These are phyloP conservation scores for Argentina anserina DNA, from an alignment of 306 rosid species.

Conservation along the genomic window DNA sequence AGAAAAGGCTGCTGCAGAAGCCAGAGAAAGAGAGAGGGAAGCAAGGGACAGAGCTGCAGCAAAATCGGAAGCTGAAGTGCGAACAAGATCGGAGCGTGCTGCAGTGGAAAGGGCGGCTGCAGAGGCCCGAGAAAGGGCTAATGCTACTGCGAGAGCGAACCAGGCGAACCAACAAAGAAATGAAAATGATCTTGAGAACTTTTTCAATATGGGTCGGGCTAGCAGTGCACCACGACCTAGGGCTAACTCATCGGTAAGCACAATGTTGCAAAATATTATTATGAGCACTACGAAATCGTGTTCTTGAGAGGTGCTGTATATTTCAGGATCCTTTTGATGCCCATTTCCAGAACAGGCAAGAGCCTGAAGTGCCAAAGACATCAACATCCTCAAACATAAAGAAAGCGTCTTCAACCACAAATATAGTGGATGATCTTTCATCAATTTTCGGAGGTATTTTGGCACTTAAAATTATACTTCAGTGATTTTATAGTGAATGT, in stretches of 20 bases:
- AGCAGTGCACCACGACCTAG: slow-evolving; percentile 94
- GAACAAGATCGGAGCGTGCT: slow-evolving; percentile 73
- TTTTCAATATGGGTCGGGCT: slow-evolving; percentile 71
- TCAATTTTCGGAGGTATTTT: slow-evolving; percentile 84
- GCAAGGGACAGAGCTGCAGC: slow-evolving; percentile 36
- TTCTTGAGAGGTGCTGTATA: slow-evolving; percentile 27
- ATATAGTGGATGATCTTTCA: slow-evolving; percentile 89
- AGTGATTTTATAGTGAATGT: slow-evolving; percentile 12
- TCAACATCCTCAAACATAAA: slow-evolving; percentile 59
- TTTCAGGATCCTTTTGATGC: slow-evolving; percentile 45
- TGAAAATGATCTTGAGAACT: slow-evolving; percentile 79
- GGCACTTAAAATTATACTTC: slow-evolving; percentile 13
- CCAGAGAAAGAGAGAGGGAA: slow-evolving; percentile 63
- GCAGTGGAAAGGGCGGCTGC: slow-evolving; percentile 82
- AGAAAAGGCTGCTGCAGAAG: slow-evolving; percentile 78
- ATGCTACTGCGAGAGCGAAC: slow-evolving; percentile 69
- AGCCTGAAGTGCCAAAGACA: slow-evolving; percentile 54
- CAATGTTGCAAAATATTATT: slow-evolving; percentile 22
- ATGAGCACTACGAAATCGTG: neutral
- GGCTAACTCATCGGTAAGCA: slow-evolving; percentile 65
- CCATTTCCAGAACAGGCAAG: slow-evolving; percentile 55
- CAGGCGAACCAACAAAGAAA: slow-evolving; percentile 74
- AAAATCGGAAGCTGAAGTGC: slow-evolving; percentile 62
- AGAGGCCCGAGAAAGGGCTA: slow-evolving; percentile 84
- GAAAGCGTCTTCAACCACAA: slow-evolving; percentile 71